A percentile compares a stretch with the other conserved stretches of the same genome.
Conservation (phyloP, 1,284 basidiomycete species). For the Apiotrichum gamsii region DNA sequence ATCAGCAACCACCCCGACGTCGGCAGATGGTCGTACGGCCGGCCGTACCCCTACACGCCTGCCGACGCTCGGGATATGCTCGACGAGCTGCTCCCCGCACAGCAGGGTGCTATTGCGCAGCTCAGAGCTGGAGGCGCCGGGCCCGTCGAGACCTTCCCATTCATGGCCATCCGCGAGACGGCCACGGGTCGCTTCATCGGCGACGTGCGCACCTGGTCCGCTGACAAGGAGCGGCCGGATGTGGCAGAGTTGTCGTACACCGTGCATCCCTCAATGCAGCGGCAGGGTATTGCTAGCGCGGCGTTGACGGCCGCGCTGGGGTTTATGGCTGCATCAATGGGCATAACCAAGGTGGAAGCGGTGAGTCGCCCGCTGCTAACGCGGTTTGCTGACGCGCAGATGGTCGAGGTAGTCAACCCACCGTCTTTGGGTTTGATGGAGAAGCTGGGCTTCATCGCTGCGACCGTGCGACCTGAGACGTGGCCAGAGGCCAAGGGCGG, state of each 20-base stretch:
- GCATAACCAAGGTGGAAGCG: neutral
- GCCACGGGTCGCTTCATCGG: neutral
- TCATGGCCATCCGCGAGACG: neutral
- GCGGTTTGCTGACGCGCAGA: neutral
- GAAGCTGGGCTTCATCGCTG: neutral
- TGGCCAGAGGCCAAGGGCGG: slow-evolving; percentile 1
- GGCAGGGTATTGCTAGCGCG: neutral
- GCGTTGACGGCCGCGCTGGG: neutral
- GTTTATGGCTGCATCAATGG: neutral
- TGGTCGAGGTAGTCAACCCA: neutral
- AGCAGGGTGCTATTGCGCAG: too few relatives aligned
- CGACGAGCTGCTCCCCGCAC: neutral
- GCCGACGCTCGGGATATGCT: neutral
- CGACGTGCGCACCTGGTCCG: neutral
- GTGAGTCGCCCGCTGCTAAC: neutral
- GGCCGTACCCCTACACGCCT: neutral
- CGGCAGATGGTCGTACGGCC: neutral
- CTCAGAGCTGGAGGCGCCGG: too few relatives aligned
- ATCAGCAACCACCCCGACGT: neutral
- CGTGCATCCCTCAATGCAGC: neutral
- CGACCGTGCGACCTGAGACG: too few relatives aligned
- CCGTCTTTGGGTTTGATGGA: neutral
- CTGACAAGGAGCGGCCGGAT: neutral
- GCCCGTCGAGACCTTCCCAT: neutral
- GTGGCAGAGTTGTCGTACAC: neutral